Base-by-base conservation (phyloP, 495 filamentous ascomycete genomes). In the Antarctomyces pellizariae region DNA sequence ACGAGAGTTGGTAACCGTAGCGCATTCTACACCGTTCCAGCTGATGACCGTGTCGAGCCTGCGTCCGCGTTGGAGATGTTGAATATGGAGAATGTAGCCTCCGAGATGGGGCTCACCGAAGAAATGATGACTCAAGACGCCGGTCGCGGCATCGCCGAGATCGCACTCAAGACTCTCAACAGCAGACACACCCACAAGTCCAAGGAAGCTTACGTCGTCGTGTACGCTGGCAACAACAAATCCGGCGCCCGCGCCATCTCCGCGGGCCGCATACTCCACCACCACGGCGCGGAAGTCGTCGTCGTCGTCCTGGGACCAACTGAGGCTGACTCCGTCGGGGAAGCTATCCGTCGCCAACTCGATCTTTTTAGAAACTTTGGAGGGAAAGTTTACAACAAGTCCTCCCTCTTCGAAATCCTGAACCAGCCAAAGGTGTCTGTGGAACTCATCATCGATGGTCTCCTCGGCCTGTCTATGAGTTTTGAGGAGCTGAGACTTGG, bases 41-140 rank as follows among this genome's bases (percentile, higher is more conserved):
- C 68, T 3, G 73, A 75, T 40, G 55, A 71, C 19, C 65, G 63
- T 32, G 76, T 84, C 34, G 77, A 84, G 24, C 67, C 72, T 8
- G 67, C 93, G 30, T 75, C 70, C 26, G 75, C 83, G 10, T 47
- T 83, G 17, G 78, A 84, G 40, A 83, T 89, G 55, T 63, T 84
- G 17, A 80, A 84, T 34, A 61, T 93, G 13, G 86, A 97, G 47
- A 79, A 82, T 36, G 69, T 83, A 28, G 77, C 80, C 0, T 62
- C 67, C 13, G 79, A 91, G 33, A 66, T 86, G 33, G 79, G 78
- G 3, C 53, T 97, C 22, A 74, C 73, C 0, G 76, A 84, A 41
- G 76, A 86, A 26, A 71, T 93, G 41, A 74, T 93, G 47, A 71
- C 78, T 0, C 86, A 93, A 42, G 91, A 84, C 43, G 75, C 80